Conservation (phyloP, 495 filamentous ascomycete genomes). For the Trichoderma erinaceum region DNA sequence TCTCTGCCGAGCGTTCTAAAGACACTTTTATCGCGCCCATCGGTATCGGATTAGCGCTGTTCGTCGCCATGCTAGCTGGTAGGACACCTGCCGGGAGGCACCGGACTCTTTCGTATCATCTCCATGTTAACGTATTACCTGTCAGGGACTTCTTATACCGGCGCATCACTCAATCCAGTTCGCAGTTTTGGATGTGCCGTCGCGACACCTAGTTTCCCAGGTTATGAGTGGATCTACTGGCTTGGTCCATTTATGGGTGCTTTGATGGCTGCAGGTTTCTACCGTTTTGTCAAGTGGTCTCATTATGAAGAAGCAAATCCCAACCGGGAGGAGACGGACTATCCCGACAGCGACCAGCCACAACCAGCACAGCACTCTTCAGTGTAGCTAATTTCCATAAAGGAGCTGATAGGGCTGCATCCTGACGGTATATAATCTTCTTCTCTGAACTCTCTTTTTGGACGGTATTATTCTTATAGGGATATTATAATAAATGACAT, state of each 20-base stretch:
- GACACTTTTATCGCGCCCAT: conserved; percentile 68
- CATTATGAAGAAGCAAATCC: conserved; percentile 74
- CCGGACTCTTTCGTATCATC: background rate
- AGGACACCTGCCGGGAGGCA: conserved; percentile 23
- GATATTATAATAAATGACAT: no score
- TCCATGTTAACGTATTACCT: conserved; percentile 2
- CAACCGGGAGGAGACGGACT: conserved; percentile 49
- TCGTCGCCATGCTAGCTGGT: conserved; percentile 58
- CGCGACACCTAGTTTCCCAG: conserved; percentile 33
- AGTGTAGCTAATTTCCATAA: background rate
- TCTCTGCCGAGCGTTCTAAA: conserved; percentile 69
- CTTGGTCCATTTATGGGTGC: conserved; percentile 62
- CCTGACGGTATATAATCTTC: no score
- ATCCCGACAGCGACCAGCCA: background rate
- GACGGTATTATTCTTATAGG: no score
- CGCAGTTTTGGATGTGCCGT: conserved; percentile 48
- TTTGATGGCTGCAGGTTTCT: conserved; percentile 59
- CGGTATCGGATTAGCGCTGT: conserved; percentile 64
- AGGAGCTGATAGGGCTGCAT: background rate
- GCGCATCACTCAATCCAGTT: conserved; percentile 51
- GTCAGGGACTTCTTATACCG: conserved; percentile 49
- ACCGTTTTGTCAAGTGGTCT: conserved; percentile 54
- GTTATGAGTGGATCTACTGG: conserved; percentile 55
- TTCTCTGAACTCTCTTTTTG: no score
- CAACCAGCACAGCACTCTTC: background rate